Percentiles rank a stretch among this genome's conserved stretches.
Conservation (phyloP, 495 filamentous ascomycete genomes). For the Pyrenopolyporus hunteri region DNA sequence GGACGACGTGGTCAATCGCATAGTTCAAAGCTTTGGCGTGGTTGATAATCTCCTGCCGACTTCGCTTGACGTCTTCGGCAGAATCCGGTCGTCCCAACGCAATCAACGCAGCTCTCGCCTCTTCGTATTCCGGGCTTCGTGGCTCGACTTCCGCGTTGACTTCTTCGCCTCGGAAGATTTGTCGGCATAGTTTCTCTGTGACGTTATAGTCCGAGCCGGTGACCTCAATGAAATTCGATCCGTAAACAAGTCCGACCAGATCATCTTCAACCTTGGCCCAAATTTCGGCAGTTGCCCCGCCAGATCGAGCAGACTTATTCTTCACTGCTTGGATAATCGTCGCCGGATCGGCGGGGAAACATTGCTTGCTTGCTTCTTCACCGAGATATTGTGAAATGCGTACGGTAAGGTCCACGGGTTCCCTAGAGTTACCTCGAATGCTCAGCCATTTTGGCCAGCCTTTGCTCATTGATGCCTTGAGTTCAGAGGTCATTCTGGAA, state of each 20-base stretch:
- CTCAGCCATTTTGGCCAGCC: neutral
- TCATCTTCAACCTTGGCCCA: constrained; percentile 11
- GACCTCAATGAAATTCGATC: constrained; percentile 42
- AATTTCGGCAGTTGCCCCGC: no score
- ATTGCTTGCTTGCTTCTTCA: neutral
- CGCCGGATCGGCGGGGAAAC: neutral
- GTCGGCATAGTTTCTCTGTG: constrained; percentile 30
- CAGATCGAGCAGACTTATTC: neutral
- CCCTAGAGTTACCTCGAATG: neutral
- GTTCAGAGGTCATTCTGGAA: neutral
- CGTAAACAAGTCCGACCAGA: constrained; percentile 33
- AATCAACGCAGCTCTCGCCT: constrained; percentile 8
- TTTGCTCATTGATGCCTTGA: neutral
- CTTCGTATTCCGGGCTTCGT: constrained; percentile 27
- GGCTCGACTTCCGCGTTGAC: constrained; percentile 15
- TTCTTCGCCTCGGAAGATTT: constrained; percentile 15
- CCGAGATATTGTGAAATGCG: neutral
- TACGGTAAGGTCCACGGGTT: neutral
- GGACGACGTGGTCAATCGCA: constrained; percentile 37
- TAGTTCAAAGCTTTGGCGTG: constrained; percentile 43
- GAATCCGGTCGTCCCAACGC: constrained; percentile 2
- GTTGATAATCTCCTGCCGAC: constrained; percentile 44
- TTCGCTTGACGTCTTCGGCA: constrained; percentile 23
- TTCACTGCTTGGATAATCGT: neutral
- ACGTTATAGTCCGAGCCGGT: constrained; percentile 29